phyloP scores from a whole-genome alignment of 257 asterid species.

The Petrea volubilis region DNA sequence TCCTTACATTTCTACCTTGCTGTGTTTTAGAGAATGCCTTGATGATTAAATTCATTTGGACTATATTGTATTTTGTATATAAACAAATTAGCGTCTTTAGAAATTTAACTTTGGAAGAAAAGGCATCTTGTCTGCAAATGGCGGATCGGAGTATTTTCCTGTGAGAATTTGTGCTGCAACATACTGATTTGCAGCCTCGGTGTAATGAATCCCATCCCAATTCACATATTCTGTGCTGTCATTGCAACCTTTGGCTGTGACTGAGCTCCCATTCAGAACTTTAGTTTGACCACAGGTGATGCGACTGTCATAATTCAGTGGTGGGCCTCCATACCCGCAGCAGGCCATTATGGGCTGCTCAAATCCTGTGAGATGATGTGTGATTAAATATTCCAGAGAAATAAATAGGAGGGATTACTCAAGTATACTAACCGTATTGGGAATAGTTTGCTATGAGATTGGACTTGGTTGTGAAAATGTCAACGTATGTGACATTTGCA shows the following conservation, averaged over 20 bases:
- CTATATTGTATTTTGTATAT: background rate
- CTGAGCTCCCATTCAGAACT: conserved; percentile 65
- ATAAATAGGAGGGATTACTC: background rate
- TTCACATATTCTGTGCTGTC: conserved; percentile 75
- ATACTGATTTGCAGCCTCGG: conserved; percentile 88
- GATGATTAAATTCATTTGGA: conserved; percentile 10
- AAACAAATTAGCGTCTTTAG: conserved; percentile 27
- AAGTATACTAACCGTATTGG: conserved; percentile 57
- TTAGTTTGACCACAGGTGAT: conserved; percentile 81
- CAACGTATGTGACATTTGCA: conserved; percentile 61
- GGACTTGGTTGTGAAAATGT: conserved; percentile 78
- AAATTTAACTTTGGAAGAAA: conserved; percentile 70
- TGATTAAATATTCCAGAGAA: background rate
- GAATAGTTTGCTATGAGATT: conserved; percentile 82
- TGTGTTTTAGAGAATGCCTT: conserved; percentile 11
- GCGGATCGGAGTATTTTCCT: conserved; percentile 86
- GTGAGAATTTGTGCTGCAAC: conserved; percentile 78
- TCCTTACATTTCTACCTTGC: background rate
- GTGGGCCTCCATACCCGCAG: conserved; percentile 96
- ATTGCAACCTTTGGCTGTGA: conserved; percentile 78
- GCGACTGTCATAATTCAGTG: conserved; percentile 80
- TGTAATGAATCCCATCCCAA: conserved; percentile 96
- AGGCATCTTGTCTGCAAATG: conserved; percentile 81
- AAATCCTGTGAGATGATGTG: conserved; percentile 54
- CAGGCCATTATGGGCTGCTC: conserved; percentile 89